Conservation (phyloP, 768 basidiomycete genomes). For the Kwoniella botswanensis region DNA sequence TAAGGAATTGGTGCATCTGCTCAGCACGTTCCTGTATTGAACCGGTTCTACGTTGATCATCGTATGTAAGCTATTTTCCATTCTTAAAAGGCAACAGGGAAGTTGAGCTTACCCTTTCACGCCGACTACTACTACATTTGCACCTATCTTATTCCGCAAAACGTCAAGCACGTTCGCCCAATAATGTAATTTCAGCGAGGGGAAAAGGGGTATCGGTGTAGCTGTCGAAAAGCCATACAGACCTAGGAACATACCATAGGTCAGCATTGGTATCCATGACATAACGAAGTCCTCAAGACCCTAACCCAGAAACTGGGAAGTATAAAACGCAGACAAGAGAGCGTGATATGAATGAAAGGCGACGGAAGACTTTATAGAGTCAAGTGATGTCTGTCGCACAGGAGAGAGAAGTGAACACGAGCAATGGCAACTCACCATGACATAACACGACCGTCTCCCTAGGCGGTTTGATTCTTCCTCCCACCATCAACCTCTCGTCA, state of each 20-base stretch:
- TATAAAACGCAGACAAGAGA: too few relatives aligned
- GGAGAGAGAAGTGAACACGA: too few relatives aligned
- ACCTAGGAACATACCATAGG: slow-evolving; percentile 61
- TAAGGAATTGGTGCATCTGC: slow-evolving; percentile 73
- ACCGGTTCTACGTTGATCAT: slow-evolving; percentile 70
- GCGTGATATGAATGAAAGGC: too few relatives aligned
- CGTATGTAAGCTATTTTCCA: too few relatives aligned
- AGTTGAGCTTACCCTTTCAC: slow-evolving; percentile 77
- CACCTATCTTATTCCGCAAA: slow-evolving; percentile 78
- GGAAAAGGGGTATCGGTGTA: slow-evolving; percentile 76
- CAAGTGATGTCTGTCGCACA: too few relatives aligned
- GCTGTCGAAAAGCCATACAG: slow-evolving; percentile 93
- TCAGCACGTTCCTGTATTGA: slow-evolving; percentile 81
- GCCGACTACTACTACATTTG: slow-evolving; percentile 92
- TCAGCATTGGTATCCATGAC: too few relatives aligned
- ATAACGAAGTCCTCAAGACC: too few relatives aligned
- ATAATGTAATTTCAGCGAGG: slow-evolving; percentile 84
- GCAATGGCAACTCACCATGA: slow-evolving; percentile 70
- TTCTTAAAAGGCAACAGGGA: not conserved
- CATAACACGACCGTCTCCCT: slow-evolving; percentile 87
- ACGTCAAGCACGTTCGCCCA: slow-evolving; percentile 88
- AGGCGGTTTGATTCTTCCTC: slow-evolving; percentile 70
- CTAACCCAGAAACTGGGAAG: too few relatives aligned
- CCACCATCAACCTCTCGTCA: slow-evolving; percentile 78
- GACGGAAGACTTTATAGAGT: too few relatives aligned